These are phyloP conservation scores for Alternaria solani DNA, from an alignment of 2,329 filamentous ascomycete species.

Conservation along the genomic window DNA sequence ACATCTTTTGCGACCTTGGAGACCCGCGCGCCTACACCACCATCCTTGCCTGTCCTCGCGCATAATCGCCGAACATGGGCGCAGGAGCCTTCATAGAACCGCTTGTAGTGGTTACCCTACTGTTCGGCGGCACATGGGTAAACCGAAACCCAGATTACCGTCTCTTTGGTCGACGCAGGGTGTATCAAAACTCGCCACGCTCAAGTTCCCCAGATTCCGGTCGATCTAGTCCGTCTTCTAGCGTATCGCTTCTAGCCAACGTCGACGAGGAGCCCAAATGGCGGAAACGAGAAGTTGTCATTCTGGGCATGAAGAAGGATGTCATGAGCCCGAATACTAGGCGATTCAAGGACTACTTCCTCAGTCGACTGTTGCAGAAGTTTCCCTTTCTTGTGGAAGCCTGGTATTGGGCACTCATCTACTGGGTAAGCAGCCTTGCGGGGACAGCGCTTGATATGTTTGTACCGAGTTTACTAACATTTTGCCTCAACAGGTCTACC, in stretches of 20 bases:
- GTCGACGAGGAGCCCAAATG: conserved; percentile 56
- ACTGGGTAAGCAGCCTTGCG: conserved; percentile 67
- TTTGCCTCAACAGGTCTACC: conserved; percentile 66
- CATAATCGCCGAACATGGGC: conserved; percentile 55
- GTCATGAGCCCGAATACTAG: conserved; percentile 69
- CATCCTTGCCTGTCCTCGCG: background rate
- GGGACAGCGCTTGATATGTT: too few relatives aligned
- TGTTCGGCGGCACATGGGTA: conserved; percentile 69
- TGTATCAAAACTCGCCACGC: conserved; percentile 35
- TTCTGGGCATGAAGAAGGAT: conserved; percentile 57
- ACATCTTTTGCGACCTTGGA: background rate
- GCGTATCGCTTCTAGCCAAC: conserved; percentile 53
- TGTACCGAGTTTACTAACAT: background rate
- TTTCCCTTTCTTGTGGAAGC: conserved; percentile 77
- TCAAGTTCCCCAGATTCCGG: conserved; percentile 55
- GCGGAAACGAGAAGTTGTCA: conserved; percentile 58
- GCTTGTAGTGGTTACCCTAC: conserved; percentile 66
- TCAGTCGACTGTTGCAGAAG: conserved; percentile 70
- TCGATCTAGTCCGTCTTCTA: conserved; percentile 50
- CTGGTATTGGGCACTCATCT: conserved; percentile 80
- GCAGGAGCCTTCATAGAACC: conserved; percentile 67
- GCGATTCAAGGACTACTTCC: conserved; percentile 65
- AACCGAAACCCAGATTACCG: conserved; percentile 61
- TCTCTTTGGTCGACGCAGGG: conserved; percentile 41
- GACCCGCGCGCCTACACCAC: background rate